These are phyloP conservation scores for Blepharisma undulans DNA, from an alignment of 169 alveolate species.

Conservation along the genomic window DNA sequence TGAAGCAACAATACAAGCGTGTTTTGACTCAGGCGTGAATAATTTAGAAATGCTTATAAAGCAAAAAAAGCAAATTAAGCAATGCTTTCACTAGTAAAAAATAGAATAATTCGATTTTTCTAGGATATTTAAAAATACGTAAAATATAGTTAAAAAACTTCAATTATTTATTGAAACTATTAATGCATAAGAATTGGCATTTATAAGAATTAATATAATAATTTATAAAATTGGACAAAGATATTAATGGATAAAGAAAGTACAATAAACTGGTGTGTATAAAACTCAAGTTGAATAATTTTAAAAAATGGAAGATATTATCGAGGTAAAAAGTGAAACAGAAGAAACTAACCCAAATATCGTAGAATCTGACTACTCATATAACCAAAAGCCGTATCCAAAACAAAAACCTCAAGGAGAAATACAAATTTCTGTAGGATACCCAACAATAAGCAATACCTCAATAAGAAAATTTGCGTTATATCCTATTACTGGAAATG, in stretches of 20 bases:
- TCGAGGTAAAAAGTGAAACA: not conserved
- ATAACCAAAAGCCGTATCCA: not conserved
- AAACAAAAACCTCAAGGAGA: not conserved
- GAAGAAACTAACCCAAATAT: not conserved
- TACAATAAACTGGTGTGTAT: no score
- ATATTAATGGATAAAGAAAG: not conserved
- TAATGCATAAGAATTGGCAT: no score
- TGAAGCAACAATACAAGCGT: not conserved
- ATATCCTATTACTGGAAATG: constrained; percentile 48
- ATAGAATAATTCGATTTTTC: no score
- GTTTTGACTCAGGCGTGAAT: not conserved
- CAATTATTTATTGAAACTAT: not conserved
- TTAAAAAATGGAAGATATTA: not conserved
- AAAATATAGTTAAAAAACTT: no score
- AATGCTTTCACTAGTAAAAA: not conserved
- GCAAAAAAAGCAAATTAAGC: not conserved
- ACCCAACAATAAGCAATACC: constrained; percentile 33
- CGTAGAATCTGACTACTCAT: not conserved
- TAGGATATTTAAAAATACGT: no score
- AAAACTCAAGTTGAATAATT: not conserved
- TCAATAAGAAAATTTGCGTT: constrained; percentile 34
- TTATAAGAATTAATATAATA: no score
- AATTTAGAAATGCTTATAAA: not conserved
- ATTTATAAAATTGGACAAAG: not conserved
- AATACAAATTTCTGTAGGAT: not conserved